A percentile compares a stretch with the other conserved stretches of the same genome.
Conservation (phyloP, 768 basidiomycete species). For the Daedaleopsis nitida region DNA sequence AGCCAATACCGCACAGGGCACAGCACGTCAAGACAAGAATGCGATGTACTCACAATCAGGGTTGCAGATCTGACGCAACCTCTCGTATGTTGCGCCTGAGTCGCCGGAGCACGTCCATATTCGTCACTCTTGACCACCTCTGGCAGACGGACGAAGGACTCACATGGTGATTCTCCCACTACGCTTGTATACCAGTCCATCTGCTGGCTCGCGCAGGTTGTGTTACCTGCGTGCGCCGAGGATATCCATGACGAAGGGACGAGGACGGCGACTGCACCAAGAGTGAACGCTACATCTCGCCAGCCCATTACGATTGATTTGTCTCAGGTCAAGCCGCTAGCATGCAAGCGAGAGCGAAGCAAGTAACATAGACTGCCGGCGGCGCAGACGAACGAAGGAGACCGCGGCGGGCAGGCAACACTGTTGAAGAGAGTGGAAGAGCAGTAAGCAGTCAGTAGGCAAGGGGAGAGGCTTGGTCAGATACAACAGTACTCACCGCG, state of each 20-base stretch:
- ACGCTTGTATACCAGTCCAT: slow-evolving; percentile 19
- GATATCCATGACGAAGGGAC: neutral
- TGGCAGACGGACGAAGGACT: neutral
- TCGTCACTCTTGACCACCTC: neutral
- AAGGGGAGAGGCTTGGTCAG: too few relatives aligned
- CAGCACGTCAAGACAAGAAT: neutral
- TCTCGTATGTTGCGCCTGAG: slow-evolving; percentile 17
- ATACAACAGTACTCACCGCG: too few relatives aligned
- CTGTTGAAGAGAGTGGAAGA: neutral
- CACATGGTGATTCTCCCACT: slow-evolving; percentile 19
- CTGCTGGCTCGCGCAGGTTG: slow-evolving; percentile 14
- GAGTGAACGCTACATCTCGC: neutral
- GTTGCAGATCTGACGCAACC: slow-evolving; percentile 20
- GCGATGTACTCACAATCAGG: slow-evolving; percentile 11
- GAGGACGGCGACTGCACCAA: neutral
- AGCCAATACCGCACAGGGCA: neutral
- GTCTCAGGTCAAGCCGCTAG: neutral
- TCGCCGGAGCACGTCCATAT: neutral
- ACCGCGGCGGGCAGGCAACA: neutral
- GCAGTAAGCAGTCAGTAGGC: too few relatives aligned
- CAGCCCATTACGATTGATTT: neutral
- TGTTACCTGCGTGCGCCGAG: slow-evolving; percentile 4
- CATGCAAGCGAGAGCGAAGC: neutral
- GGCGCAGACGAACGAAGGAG: neutral
- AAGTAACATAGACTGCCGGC: neutral